Base-by-base conservation (phyloP, 2,329 filamentous ascomycete genomes). In the Aspergillus viridinutans region DNA sequence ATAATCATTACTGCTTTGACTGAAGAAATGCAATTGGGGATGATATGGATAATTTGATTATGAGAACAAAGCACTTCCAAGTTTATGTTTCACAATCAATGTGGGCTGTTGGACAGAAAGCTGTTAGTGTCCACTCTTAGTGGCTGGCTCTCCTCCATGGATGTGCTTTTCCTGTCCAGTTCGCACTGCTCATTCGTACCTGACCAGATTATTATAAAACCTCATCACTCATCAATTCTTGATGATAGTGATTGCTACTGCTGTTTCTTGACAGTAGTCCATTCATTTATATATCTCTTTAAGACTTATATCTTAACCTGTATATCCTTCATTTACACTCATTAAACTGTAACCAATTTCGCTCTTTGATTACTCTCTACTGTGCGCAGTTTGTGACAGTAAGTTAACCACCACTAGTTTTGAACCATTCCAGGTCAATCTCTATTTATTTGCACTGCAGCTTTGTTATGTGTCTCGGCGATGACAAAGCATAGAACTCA, bases 401-500 rank as follows among this genome's bases (percentile, higher is more conserved):
- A 50, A 50, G 49, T 50, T 35, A 17, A 21, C 32, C 9, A 43
- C 52, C 14, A 38, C 42, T 50, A 50, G 52, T 56, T 48, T 49
- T 49, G 32, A 45, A 51, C 43, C 54, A 20, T 58, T 49, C 48
- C 56, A 49, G 25, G 50, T 43, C 50, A 25, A 49, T 55, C 49
- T 38, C 42, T 48, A 47, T 45, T 43, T 42, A 32, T 52, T 53
- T 32, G 57, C 49, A 64, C 62, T 58, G 55, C 61, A 58, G 54
- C 14, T 47, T 3, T 47, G 43, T 47, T 47, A 25, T 26, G 43
- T 14, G 65, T 61, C 57, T 67, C 60, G 63, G 62, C 64, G 61
- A 69, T 69, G 68, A 63, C 65, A 58, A 64, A 63, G 56, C 64
- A 63, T 32, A 38, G 49, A 26, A 28, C 32, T 40, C 14, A 51